phyloP scores from a whole-genome alignment of 1,139 yeast species.

The Maudiozyma humilis region DNA sequence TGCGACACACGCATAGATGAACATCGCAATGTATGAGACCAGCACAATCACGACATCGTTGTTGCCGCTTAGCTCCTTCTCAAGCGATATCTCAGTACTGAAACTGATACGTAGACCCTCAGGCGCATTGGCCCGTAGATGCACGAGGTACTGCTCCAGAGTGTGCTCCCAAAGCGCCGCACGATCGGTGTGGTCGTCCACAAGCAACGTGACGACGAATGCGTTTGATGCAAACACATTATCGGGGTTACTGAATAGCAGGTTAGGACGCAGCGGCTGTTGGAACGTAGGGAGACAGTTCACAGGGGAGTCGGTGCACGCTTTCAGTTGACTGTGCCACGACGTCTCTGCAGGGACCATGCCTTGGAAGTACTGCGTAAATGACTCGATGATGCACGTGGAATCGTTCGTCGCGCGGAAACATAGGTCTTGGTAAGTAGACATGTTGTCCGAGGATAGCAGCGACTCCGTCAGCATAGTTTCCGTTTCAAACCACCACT shows the following conservation, averaged over 20 bases:
- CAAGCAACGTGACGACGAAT: constrained; percentile 62
- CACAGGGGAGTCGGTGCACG: constrained; percentile 76
- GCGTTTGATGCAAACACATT: constrained; percentile 58
- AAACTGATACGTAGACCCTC: constrained; percentile 58
- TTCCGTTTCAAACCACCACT: constrained; percentile 88
- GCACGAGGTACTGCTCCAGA: constrained; percentile 48
- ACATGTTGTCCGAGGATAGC: constrained; percentile 26
- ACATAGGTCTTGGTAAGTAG: constrained; percentile 59
- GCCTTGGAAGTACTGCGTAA: constrained; percentile 81
- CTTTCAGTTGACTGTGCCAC: constrained; percentile 49
- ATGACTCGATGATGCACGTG: constrained; percentile 76
- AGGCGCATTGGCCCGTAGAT: constrained; percentile 36
- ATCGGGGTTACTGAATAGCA: constrained; percentile 56
- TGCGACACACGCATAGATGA: constrained; percentile 77
- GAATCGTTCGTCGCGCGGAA: constrained; percentile 72
- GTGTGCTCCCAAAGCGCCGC: constrained; percentile 59
- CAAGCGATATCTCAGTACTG: constrained; percentile 75
- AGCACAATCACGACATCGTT: constrained; percentile 67
- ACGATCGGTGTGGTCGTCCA: constrained; percentile 42
- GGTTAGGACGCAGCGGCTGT: constrained; percentile 70
- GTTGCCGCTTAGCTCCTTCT: constrained; percentile 73
- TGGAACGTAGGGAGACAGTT: constrained; percentile 84
- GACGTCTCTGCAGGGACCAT: constrained; percentile 44
- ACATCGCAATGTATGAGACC: constrained; percentile 80
- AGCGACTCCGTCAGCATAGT: constrained; percentile 36